Evolutionary conservation across 176 grass and related monocot species (phyloP).

Genomic region (Secale cereale): DNA sequence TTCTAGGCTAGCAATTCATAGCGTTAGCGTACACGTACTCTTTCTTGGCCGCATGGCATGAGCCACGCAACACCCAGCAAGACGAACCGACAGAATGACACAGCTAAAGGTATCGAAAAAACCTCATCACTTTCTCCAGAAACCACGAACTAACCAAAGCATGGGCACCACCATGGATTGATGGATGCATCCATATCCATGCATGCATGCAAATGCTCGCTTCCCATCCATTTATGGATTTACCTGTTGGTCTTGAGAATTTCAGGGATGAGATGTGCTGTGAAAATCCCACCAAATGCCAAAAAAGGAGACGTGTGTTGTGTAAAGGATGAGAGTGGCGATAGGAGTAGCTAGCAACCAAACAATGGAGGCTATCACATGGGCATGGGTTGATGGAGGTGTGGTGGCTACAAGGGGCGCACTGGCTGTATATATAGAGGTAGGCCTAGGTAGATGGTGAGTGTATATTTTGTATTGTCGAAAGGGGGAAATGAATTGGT

Average conservation of each 20-base stretch:
- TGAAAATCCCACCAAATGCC: no score
- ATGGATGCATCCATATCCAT: background rate
- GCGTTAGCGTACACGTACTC: background rate
- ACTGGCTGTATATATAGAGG: conserved; percentile 28
- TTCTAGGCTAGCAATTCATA: no score
- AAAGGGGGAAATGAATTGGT: background rate
- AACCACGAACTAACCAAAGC: background rate
- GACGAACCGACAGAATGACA: background rate
- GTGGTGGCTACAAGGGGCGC: background rate
- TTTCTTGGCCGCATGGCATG: background rate
- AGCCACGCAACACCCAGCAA: conserved; percentile 5
- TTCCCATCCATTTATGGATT: background rate
- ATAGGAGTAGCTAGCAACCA: background rate
- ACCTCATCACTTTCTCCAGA: background rate
- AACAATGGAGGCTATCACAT: background rate
- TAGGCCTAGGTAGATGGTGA: background rate
- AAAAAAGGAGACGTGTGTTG: background rate
- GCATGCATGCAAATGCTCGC: background rate
- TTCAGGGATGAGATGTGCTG: no score
- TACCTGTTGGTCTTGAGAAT: background rate
- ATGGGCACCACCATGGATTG: background rate
- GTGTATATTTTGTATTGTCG: no score
- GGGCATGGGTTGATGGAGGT: background rate
- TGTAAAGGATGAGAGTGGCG: background rate
- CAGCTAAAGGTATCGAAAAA: background rate